Percentiles rank a stretch among this genome's conserved stretches.
These are phyloP conservation scores for Alternaria postmessia DNA, from an alignment of 2,329 filamentous ascomycete genomes.

Conservation along the genomic window DNA sequence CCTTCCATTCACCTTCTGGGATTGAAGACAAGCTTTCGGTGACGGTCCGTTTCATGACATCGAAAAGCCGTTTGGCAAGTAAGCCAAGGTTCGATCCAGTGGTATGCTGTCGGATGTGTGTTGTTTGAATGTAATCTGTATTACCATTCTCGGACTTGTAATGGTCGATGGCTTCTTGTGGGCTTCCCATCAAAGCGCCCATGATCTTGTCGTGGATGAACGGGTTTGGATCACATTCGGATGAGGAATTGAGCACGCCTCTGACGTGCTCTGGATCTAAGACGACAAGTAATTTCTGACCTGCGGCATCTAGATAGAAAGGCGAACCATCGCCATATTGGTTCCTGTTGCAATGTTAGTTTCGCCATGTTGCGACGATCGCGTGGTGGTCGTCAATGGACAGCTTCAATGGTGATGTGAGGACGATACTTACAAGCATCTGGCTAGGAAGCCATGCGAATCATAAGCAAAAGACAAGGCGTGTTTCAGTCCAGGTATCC, in stretches of 20 bases:
- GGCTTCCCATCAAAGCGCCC: constrained; percentile 25
- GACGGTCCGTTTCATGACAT: constrained; percentile 17
- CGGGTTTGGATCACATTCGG: constrained; percentile 23
- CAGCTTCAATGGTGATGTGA: neutral
- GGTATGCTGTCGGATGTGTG: constrained; percentile 22
- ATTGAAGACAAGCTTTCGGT: neutral
- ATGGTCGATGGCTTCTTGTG: constrained; percentile 21
- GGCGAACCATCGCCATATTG: constrained; percentile 24
- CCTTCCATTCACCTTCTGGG: constrained; percentile 8
- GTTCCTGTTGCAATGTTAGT: constrained; percentile 10
- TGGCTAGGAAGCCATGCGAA: constrained; percentile 19
- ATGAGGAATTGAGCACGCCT: constrained; percentile 8
- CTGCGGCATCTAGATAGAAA: constrained; percentile 28
- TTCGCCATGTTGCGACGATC: no score
- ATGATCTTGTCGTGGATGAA: constrained; percentile 28
- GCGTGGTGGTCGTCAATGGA: neutral
- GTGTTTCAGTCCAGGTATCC: constrained; percentile 29
- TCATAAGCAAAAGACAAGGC: constrained; percentile 23
- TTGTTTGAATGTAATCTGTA: constrained; percentile 19
- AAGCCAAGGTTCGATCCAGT: constrained; percentile 15
- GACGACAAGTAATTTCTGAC: constrained; percentile 24
- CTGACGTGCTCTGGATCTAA: constrained; percentile 25
- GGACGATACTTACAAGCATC: constrained; percentile 20
- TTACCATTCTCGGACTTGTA: constrained; percentile 18
- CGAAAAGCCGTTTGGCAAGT: constrained; percentile 18